Percentiles rank a stretch among this genome's conserved stretches.
Conservation (phyloP, 2,329 filamentous ascomycete species). For the Alternaria sp. region DNA sequence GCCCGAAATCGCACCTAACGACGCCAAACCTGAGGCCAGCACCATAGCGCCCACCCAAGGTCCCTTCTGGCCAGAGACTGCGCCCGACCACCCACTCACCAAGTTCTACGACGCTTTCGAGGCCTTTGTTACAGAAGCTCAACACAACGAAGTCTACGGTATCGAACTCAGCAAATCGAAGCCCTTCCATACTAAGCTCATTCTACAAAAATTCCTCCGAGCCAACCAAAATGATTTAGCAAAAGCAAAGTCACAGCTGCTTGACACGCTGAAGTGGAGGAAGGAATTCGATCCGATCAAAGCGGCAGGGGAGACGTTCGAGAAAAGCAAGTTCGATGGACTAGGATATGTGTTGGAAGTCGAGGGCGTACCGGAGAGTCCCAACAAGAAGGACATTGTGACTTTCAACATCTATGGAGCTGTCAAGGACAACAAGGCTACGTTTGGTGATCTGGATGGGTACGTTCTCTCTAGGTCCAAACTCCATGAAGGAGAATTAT, state of each 20-base stretch:
- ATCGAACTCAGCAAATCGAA: conserved; percentile 65
- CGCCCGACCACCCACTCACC: conserved; percentile 56
- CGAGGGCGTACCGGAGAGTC: conserved; percentile 61
- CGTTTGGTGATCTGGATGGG: conserved; percentile 84
- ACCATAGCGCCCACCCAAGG: conserved; percentile 20
- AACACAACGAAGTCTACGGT: conserved; percentile 85
- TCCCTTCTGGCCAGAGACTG: conserved; percentile 50
- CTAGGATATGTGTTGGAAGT: conserved; percentile 85
- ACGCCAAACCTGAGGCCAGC: conserved; percentile 10
- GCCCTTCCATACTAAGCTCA: conserved; percentile 79
- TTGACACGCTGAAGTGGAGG: conserved; percentile 82
- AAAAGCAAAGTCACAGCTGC: conserved; percentile 79
- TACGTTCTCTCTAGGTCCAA: conserved; percentile 53
- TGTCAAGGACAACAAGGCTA: conserved; percentile 80
- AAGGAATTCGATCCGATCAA: conserved; percentile 76
- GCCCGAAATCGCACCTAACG: conserved; percentile 12
- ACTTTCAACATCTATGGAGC: conserved; percentile 95
- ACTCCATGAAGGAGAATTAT: background rate
- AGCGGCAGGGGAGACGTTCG: conserved; percentile 68
- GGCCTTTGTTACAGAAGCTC: conserved; percentile 64
- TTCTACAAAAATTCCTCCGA: conserved; percentile 92
- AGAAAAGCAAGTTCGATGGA: conserved; percentile 74
- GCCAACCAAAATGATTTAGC: conserved; percentile 81
- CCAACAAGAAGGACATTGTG: conserved; percentile 69
- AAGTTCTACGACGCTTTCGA: conserved; percentile 68